Base-by-base conservation (phyloP, 139 green algal genomes). In the Ettlia oleoabundans region DNA sequence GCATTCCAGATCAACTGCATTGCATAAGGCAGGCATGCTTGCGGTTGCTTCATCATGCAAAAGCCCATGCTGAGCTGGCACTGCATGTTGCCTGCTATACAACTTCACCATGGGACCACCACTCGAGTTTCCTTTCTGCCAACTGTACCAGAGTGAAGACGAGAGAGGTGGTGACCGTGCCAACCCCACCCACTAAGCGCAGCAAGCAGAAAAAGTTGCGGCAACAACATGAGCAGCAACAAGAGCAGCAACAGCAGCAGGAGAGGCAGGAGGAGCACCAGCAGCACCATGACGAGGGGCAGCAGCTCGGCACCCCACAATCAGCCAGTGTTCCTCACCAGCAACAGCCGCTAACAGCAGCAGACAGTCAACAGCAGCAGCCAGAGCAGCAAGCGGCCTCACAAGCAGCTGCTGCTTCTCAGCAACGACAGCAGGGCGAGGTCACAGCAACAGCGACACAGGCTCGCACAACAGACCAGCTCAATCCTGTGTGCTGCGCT, bases 401-500 rank as follows among this genome's bases (percentile, higher is more conserved):
- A 19, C 53, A 79, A 38, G 51, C 24, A 21, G 10, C 21, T 41
- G 40, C 19, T 1, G n/a, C n/a, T n/a, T n/a, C n/a, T n/a, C n/a
- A n/a, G n/a, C n/a, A n/a, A n/a, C n/a, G n/a, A n/a, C n/a, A n/a
- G n/a, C n/a, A n/a, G n/a, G n/a, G n/a, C n/a, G n/a, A n/a, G n/a
- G n/a, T n/a, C n/a, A n/a, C n/a, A n/a, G n/a, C n/a, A n/a, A n/a
- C n/a, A n/a, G n/a, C n/a, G n/a, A n/a, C n/a, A n/a, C n/a, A n/a
- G n/a, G n/a, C n/a, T n/a, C n/a, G n/a, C 53, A 58, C 51, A 74
- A 84, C 52, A 28, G 61, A n/a, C 28, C 67, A 61, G 7, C 51
- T 83, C 3, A 63, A 86, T 26, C 84, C 86, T 0, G 86, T 93
- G 61, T 42, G 63, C 24, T 93, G 90, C 58, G 84, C 41, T 18